phyloP scores from a whole-genome alignment of 2,329 filamentous ascomycete genomes.

The Epichloe amarillans region DNA sequence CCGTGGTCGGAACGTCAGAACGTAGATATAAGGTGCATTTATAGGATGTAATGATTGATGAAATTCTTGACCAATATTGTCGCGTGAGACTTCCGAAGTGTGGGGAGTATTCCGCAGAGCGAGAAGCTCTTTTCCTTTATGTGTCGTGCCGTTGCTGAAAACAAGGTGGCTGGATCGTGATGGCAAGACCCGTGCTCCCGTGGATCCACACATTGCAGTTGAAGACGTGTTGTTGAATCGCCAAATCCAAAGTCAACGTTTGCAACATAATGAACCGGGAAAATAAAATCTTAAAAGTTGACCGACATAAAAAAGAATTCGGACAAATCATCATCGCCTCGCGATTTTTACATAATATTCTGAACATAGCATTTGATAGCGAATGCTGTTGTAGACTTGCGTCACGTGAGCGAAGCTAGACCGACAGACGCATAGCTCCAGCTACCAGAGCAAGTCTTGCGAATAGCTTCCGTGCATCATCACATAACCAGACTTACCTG shows the following conservation, averaged over 20 bases:
- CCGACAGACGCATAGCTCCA: not conserved
- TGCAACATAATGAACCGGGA: too few species aligned
- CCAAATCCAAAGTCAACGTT: too few species aligned
- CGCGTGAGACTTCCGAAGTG: not conserved
- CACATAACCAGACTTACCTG: not conserved
- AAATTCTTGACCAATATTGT: not conserved
- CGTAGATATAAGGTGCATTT: not conserved
- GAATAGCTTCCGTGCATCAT: conserved; percentile 4
- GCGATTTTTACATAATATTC: too few species aligned
- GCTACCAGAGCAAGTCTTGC: not conserved
- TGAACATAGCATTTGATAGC: too few species aligned
- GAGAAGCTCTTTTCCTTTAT: too few species aligned
- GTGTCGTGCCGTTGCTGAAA: not conserved
- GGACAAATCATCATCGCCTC: too few species aligned
- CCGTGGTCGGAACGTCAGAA: conserved; percentile 12
- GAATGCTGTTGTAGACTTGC: not conserved
- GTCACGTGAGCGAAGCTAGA: conserved; percentile 4
- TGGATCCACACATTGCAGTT: too few species aligned
- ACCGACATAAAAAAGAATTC: too few species aligned
- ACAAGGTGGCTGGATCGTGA: not conserved
- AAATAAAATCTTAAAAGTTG: too few species aligned
- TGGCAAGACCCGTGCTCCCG: too few species aligned
- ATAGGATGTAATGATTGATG: conserved; percentile 4
- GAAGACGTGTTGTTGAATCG: too few species aligned
- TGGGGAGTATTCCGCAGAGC: too few species aligned